phyloP scores from a whole-genome alignment of 352 stramenopile species.

The Aphanomyces astaci region DNA sequence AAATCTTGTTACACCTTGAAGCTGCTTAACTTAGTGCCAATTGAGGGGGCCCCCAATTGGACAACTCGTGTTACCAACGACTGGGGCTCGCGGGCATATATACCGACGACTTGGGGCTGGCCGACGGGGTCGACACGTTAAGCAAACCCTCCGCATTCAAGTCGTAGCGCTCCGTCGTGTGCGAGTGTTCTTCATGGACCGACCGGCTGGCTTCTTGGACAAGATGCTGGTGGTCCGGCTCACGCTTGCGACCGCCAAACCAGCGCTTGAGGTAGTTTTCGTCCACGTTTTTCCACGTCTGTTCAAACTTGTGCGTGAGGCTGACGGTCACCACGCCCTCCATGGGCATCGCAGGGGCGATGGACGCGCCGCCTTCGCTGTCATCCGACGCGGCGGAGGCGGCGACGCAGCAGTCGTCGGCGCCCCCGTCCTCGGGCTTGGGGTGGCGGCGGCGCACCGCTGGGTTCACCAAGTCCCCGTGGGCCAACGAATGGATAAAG shows the following conservation, averaged over 20 bases:
- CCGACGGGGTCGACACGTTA: background rate
- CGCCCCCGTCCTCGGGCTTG: too few relatives aligned
- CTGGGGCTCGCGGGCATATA: background rate
- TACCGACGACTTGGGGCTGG: background rate
- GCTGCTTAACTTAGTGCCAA: background rate
- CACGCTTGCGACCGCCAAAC: constrained; percentile 51
- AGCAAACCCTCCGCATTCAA: too few relatives aligned
- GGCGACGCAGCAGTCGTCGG: too few relatives aligned
- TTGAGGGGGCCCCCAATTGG: background rate
- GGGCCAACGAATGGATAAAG: constrained; percentile 27
- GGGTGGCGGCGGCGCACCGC: constrained; percentile 14
- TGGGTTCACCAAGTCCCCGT: constrained; percentile 28
- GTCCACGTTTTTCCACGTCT: constrained; percentile 76
- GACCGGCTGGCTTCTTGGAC: too few relatives aligned
- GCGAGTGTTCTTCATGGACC: too few relatives aligned
- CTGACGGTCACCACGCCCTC: too few relatives aligned
- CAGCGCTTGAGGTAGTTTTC: constrained; percentile 70
- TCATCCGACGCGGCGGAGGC: too few relatives aligned
- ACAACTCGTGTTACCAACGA: background rate
- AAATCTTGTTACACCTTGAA: too few relatives aligned
- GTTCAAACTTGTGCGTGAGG: constrained; percentile 36
- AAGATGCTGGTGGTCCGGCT: too few relatives aligned
- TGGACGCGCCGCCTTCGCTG: too few relatives aligned
- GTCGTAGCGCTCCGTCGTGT: too few relatives aligned
- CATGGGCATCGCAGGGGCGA: too few relatives aligned